Evolutionary conservation across 305 asterid genomes (phyloP).

Genomic region (Fraxinus paxiana): DNA sequence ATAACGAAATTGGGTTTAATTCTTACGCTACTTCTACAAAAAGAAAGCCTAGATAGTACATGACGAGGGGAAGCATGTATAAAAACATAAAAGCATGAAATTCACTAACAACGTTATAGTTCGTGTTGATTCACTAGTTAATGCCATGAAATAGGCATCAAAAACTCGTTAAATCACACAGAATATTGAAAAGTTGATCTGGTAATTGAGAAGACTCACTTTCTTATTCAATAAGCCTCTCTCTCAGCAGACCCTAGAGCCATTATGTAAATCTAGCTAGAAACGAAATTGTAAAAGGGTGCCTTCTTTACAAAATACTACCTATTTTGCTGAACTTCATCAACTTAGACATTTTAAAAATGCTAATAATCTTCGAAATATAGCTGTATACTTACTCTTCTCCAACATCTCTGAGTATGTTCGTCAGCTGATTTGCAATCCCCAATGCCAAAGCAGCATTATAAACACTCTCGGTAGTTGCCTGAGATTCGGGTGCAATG

Average conservation of each 20-base stretch:
- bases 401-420: slow-evolving; percentile 92
- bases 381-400: slow-evolving; percentile 71
- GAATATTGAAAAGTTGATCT: neutral
- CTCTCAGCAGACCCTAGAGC: neutral
- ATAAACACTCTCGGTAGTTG: slow-evolving; percentile 86
- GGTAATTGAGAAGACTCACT: neutral
- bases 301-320: neutral
- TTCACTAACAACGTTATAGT: neutral
- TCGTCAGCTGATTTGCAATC: slow-evolving; percentile 85
- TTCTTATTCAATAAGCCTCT: neutral
- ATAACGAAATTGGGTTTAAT: neutral
- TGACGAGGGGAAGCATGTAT: neutral
- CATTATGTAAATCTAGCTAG: neutral
- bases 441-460: slow-evolving; percentile 80
- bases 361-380: neutral
- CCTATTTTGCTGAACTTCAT: neutral
- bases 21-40: neutral
- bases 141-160: neutral
- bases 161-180: neutral
- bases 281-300: neutral
- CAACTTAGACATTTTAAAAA: neutral
- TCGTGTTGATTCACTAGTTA: neutral
- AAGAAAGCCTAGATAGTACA: neutral
- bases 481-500: slow-evolving; percentile 85
- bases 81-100: neutral